These are phyloP conservation scores for Viridothelium virens DNA, from an alignment of 495 filamentous ascomycete genomes.

Conservation along the genomic window DNA sequence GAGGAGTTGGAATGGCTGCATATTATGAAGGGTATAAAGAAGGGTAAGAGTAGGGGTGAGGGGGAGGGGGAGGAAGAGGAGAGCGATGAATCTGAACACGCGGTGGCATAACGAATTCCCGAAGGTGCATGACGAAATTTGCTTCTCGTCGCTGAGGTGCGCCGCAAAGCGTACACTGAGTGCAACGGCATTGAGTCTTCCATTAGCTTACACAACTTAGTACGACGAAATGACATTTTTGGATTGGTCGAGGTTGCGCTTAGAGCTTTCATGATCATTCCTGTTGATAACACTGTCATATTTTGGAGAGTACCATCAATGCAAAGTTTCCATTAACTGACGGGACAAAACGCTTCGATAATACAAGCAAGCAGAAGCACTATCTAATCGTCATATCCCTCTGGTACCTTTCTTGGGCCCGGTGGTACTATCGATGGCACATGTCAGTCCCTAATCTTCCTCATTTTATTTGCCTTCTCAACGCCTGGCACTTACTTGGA, in stretches of 20 bases:
- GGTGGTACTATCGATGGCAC: slow-evolving; percentile 55
- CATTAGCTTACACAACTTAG: no score
- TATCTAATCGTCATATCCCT: slow-evolving; percentile 64
- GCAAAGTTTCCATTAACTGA: neutral
- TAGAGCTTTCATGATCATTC: no score
- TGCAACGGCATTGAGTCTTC: no score
- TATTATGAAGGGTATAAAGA: neutral
- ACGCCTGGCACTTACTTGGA: slow-evolving; percentile 58
- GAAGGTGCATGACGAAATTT: neutral
- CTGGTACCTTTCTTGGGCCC: slow-evolving; percentile 60
- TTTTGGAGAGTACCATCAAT: no score
- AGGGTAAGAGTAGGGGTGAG: neutral
- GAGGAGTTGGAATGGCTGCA: neutral
- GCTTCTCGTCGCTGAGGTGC: no score
- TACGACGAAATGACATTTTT: no score
- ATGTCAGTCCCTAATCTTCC: slow-evolving; percentile 13
- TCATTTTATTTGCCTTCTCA: neutral
- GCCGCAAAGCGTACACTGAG: no score
- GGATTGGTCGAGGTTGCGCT: no score
- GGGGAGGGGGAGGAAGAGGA: neutral
- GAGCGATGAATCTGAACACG: neutral
- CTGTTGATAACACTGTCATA: no score
- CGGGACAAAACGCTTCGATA: neutral
- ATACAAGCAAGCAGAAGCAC: neutral
- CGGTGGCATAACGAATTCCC: neutral